Conservation (phyloP, 2,329 filamentous ascomycete genomes). For the Anthostomella pinea region DNA sequence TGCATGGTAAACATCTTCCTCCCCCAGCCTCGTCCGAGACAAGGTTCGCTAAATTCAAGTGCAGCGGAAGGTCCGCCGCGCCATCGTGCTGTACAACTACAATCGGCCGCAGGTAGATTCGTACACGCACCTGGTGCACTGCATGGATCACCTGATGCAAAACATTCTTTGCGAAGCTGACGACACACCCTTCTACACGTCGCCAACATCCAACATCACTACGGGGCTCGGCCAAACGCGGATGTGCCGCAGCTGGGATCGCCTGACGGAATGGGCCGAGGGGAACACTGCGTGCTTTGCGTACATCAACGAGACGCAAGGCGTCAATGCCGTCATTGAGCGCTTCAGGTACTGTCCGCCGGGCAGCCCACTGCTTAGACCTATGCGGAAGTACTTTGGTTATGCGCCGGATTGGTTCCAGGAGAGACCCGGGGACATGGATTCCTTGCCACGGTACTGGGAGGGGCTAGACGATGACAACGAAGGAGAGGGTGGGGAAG, state of each 20-base stretch:
- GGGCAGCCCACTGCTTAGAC: constrained; percentile 4
- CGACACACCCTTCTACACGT: constrained; percentile 7
- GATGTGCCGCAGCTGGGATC: constrained; percentile 5
- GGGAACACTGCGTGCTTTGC: constrained; percentile 7
- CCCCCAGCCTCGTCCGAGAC: too few species aligned
- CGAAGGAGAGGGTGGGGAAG: too few species aligned
- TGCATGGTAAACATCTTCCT: too few species aligned
- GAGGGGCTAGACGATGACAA: too few species aligned
- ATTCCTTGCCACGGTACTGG: too few species aligned
- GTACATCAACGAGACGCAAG: constrained; percentile 8
- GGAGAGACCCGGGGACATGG: constrained; percentile 6
- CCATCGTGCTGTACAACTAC: too few species aligned
- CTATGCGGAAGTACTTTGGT: constrained; percentile 8
- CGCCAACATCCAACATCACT: constrained; percentile 3
- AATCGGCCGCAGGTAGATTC: too few species aligned
- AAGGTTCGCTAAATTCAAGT: too few species aligned
- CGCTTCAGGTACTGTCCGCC: constrained; percentile 6
- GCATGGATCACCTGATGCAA: too few species aligned
- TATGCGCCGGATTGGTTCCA: constrained; percentile 7
- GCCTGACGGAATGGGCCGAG: constrained; percentile 3
- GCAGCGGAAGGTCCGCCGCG: too few species aligned
- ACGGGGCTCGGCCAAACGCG: constrained; percentile 4
- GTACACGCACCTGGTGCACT: too few species aligned
- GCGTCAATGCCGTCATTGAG: constrained; percentile 6
- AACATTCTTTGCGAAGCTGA: too few species aligned